Base-by-base conservation (phyloP, 1,284 basidiomycete species). In the Ustilago hordei region DNA sequence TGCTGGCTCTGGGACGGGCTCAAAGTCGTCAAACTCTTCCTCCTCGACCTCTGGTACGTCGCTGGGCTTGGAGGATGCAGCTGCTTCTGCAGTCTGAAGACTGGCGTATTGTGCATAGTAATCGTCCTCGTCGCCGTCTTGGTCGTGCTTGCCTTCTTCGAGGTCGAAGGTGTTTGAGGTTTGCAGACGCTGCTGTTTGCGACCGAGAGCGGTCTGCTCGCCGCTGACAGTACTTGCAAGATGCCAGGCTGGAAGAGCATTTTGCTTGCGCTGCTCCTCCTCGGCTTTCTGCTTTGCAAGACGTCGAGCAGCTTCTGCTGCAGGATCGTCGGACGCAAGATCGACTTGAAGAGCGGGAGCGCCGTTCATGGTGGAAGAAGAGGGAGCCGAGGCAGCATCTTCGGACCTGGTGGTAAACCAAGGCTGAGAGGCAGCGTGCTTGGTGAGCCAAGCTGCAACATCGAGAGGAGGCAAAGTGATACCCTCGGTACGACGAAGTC, bases 201-300 rank as follows among this genome's bases (percentile, higher is more conserved):
- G 72, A 19, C 95, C 95, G 34, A 96, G 88, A 19, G 93, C 92
- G 0, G 95, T 98, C 73, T 93, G 88, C 80, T 95, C 92, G 19
- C 95, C 95, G 13, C 94, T 93, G 76, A 99, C 93, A 4, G 96
- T 99, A 85, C 94, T 95, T 86, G 93, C 92, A 72, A 95, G 89
- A 88, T 97, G 93, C 96, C 96, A 98, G 9, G 92, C 89, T 0
- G 96, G 96, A 53, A 99, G 87, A 0, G 92, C 91, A 84, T 98
- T 98, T 88, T 98, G 95, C 85, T 92, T 91, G 61, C 89, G 87
- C 77, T 76, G 69, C 48, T 75, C 65, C 31, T 82, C 81, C 57
- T 80, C 84, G 34, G 83, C 79, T 28, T 65, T 71, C 39, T 78
- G 74, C 60, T 78, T 74, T 56, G 83, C 76, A 70, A 80, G 64